Base-by-base conservation (phyloP, 2,329 filamentous ascomycete species). In the Pseudopithomyces maydicus region DNA sequence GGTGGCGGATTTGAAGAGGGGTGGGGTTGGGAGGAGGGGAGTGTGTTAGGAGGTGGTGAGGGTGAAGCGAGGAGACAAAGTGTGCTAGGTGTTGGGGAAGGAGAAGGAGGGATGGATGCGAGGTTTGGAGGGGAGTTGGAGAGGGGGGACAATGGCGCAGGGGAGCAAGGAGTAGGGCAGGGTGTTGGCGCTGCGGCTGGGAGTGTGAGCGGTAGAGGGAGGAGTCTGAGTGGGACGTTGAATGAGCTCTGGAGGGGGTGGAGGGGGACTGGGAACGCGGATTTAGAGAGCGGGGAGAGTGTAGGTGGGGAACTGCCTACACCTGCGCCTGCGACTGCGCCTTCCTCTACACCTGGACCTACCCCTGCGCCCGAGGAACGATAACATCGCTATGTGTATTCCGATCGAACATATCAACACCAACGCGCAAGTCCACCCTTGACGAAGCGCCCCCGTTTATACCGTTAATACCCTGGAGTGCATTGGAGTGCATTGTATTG, bases 1-100 rank as follows among this genome's bases (percentile, higher is more conserved):
- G 46, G 85, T 90, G 6, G 87, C 86, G 8, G 87, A 90, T 61
- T 82, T 85, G 20, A 77, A 89, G 23, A 81, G 86, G n/a, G 82
- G 84, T 14, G 60, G 54, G 44, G 15, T 67, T 0, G 45, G 65
- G 19, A 43, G 55, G 14, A 46, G 26, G 14, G 14, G 35, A 38
- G 35, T n/a, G 35, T 14, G 35, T 6, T 14, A 11, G 35, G 32
- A 26, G 20, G 29, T 19, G 22, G 22, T 17, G 17, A n/a, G 12
- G 55, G 46, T 12, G 45, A 32, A 1, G 50, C 53, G 19, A 50
- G 67, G 14, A 29, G 69, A 17, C 64, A 63, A 41, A 71, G 67
- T 38, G 62, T 68, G 1, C 33, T 73, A 0, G 68, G 69, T 0
- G 61, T 72, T 23, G 64, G 63, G 2, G 65, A 67, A 6, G 41